Conservation (phyloP, 108 stramenopile genomes). For the Discostella stelligeroides region DNA sequence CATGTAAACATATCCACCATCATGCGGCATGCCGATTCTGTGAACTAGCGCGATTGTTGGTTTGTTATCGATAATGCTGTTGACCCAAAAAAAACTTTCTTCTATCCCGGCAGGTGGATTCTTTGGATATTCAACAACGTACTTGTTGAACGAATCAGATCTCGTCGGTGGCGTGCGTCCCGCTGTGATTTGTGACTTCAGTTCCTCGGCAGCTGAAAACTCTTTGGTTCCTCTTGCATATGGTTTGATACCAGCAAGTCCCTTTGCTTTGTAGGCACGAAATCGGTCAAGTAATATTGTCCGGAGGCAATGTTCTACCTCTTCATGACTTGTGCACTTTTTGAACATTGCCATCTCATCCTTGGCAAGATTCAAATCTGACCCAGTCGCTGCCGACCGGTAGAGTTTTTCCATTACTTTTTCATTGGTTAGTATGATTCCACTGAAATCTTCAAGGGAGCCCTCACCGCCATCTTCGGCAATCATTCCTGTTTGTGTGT, state of each 20-base stretch:
- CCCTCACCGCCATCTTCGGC: slow-evolving; percentile 50
- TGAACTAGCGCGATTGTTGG: slow-evolving; percentile 59
- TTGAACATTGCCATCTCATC: slow-evolving; percentile 54
- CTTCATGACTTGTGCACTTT: slow-evolving; percentile 39
- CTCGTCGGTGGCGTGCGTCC: slow-evolving; percentile 37
- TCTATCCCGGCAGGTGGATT: slow-evolving; percentile 40
- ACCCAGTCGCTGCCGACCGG: slow-evolving; percentile 34
- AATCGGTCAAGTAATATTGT: slow-evolving; percentile 49
- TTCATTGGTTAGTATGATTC: slow-evolving; percentile 43
- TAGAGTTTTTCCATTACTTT: slow-evolving; percentile 47
- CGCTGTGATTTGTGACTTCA: slow-evolving; percentile 43
- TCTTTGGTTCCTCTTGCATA: slow-evolving; percentile 52
- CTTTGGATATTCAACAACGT: slow-evolving; percentile 58
- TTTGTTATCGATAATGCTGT: slow-evolving; percentile 59
- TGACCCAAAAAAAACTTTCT: slow-evolving; percentile 63
- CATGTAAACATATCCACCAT: slow-evolving; percentile 50
- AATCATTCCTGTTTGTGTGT: slow-evolving; percentile 34
- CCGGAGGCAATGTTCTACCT: slow-evolving; percentile 51
- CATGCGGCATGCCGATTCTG: slow-evolving; percentile 41
- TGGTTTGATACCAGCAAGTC: slow-evolving; percentile 52
- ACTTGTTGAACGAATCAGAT: slow-evolving; percentile 48
- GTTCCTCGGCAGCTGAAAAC: slow-evolving; percentile 53
- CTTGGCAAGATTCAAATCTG: slow-evolving; percentile 53
- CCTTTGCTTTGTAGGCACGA: slow-evolving; percentile 49
- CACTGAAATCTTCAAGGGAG: slow-evolving; percentile 48